Conservation (phyloP, 768 basidiomycete genomes). For the Trametes meyenii region DNA sequence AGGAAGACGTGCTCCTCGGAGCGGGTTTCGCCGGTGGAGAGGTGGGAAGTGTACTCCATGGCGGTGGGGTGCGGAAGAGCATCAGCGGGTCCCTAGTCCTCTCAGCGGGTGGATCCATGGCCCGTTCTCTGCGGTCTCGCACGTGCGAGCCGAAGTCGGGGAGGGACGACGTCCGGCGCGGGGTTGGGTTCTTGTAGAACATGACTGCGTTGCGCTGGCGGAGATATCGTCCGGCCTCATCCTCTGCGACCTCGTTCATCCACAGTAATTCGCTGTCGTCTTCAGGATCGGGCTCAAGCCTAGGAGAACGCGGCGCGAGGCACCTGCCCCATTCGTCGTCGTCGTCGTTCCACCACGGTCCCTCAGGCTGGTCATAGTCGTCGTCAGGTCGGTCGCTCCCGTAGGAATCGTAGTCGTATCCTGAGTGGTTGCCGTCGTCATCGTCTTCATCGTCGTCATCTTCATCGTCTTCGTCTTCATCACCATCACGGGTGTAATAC, state of each 20-base stretch:
- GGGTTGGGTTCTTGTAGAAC: conserved; percentile 1
- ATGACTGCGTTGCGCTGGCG: background rate
- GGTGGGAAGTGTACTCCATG: conserved; percentile 23
- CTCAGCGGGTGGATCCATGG: background rate
- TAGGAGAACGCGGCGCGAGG: background rate
- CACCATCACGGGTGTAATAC: background rate
- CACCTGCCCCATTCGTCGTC: background rate
- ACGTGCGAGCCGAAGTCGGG: background rate
- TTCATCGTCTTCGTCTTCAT: background rate
- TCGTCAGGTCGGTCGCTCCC: too few relatives aligned
- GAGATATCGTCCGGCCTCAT: background rate
- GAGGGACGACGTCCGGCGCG: background rate
- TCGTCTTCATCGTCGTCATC: background rate
- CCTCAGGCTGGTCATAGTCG: background rate
- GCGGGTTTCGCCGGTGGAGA: background rate
- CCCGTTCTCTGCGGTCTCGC: background rate
- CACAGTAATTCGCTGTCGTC: background rate
- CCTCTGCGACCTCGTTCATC: conserved; percentile 6
- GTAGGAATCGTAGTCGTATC: too few relatives aligned
- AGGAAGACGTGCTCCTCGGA: background rate
- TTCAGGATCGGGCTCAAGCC: background rate
- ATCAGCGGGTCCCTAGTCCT: conserved; percentile 9
- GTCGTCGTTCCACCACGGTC: background rate
- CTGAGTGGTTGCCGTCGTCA: background rate
- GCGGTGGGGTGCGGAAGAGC: conserved; percentile 30